Base-by-base conservation (phyloP, 768 basidiomycete species). In the Gyrodon lividus region DNA sequence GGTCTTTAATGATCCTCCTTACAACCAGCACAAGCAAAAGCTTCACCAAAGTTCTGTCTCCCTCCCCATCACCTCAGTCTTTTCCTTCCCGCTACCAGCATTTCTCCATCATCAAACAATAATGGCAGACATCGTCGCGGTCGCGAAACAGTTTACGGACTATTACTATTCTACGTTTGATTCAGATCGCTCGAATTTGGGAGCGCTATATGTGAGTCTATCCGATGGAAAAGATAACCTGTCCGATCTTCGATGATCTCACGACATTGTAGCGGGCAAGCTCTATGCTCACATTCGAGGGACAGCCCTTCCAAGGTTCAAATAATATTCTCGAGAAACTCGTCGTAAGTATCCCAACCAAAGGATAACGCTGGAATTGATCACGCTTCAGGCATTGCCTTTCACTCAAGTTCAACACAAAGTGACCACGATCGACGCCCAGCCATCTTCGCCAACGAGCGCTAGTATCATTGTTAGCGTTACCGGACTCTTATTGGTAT, bases 261-360 rank as follows among this genome's bases (percentile, higher is more conserved):
- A 53, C 58, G 46, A 24, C 22, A 28, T 51, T 52, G 22, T 67
- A 98, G 96, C 83, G 93, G 54, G 71, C 76, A 12, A 43, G 60
- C 47, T 98, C 95, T 10, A 96, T 95, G 91, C 73, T 98, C 62
- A 81, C 86, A 6, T 98, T 81, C 70, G 94, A 98, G 71, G 79
- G 78, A 13, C 39, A 59, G 26, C 82, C 77, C 19, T 69, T 84
- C 57, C 73, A 77, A 46, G 92, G 94, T 16, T 67, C 56, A 1
- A 5, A 9, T 0, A 62, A 58, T 17, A 93, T 96, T 67, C 58
- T 75, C 16, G 82, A 86, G 63, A 95, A 98, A 70, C 75, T 98
- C 39, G 73, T 68, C 33, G 94, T 94, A 64, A 55, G 72, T 43
- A 19, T 33, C 28, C 35, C 13, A 14, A n/a, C n/a, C n/a, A 6